These are phyloP conservation scores for Phlebiopsis gigantea DNA, from an alignment of 768 basidiomycete species.

Conservation along the genomic window DNA sequence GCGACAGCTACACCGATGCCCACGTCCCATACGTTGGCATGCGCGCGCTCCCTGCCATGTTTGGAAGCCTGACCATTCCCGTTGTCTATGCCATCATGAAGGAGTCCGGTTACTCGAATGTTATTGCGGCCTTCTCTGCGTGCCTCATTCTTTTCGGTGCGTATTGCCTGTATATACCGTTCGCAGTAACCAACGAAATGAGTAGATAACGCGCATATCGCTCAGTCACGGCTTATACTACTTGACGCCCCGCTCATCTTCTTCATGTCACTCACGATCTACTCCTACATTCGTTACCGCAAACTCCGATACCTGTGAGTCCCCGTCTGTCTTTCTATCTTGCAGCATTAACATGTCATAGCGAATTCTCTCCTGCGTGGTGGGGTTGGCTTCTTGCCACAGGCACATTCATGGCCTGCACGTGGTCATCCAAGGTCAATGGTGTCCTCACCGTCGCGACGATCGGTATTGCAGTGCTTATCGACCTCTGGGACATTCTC, in stretches of 20 bases:
- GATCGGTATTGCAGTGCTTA: conserved; percentile 85
- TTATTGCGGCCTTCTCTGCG: conserved; percentile 89
- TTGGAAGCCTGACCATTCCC: conserved; percentile 87
- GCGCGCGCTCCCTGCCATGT: conserved; percentile 85
- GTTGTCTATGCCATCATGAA: conserved; percentile 97
- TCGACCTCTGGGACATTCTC: conserved; percentile 93
- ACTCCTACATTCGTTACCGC: conserved; percentile 89
- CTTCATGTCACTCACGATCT: conserved; percentile 93
- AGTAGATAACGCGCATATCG: conserved; percentile 90
- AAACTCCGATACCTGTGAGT: conserved; percentile 85
- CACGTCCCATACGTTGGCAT: conserved; percentile 94
- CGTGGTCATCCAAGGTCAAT: conserved; percentile 97
- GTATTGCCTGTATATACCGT: conserved; percentile 24
- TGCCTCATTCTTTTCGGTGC: conserved; percentile 80
- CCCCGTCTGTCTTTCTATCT: not conserved
- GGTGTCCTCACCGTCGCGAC: conserved; percentile 87
- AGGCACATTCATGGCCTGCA: conserved; percentile 91
- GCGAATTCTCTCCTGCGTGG: conserved; percentile 88
- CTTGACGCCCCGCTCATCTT: conserved; percentile 92
- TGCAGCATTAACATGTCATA: conserved; percentile 21
- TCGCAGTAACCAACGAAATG: not conserved
- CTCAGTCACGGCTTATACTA: conserved; percentile 94
- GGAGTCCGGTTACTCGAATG: conserved; percentile 91
- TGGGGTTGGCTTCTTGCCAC: conserved; percentile 92
- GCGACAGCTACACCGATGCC: conserved; percentile 81